phyloP scores from a whole-genome alignment of 805 yeast species.

The Naumovozyma castellii region DNA sequence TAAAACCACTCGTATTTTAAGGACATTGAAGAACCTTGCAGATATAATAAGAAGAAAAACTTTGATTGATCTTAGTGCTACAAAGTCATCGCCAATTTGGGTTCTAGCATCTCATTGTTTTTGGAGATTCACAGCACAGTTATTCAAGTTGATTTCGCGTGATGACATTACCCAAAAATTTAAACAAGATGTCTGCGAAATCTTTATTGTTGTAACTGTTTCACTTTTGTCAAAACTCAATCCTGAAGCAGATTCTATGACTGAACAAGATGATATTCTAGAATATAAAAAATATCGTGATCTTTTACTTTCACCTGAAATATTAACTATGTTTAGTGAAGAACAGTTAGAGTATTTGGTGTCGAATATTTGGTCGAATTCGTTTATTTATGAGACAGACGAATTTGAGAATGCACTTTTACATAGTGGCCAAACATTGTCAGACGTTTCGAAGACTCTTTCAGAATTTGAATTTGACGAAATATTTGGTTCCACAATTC shows the following conservation, averaged over 20 bases:
- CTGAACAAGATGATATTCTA: conserved; percentile 38
- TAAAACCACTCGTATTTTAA: conserved; percentile 37
- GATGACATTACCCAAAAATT: conserved; percentile 4
- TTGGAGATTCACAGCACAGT: conserved; percentile 26
- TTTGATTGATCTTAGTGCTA: conserved; percentile 17
- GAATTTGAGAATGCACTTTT: conserved; percentile 40
- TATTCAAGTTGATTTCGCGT: conserved; percentile 6
- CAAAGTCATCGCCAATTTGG: conserved; percentile 40
- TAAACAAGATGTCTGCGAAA: conserved; percentile 10
- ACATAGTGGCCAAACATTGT: conserved; percentile 22
- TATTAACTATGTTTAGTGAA: conserved; percentile 22
- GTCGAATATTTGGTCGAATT: conserved; percentile 44
- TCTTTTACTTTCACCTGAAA: conserved; percentile 35
- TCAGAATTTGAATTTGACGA: conserved; percentile 37
- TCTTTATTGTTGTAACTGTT: conserved; percentile 27
- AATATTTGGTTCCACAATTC: conserved; percentile 56
- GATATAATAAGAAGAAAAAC: conserved; percentile 43
- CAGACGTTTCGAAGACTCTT: conserved; percentile 32
- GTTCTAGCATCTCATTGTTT: conserved; percentile 38
- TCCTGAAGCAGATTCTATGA: conserved; percentile 19
- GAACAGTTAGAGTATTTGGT: conserved; percentile 37
- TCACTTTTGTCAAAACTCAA: conserved; percentile 22
- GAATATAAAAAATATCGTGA: conserved; percentile 37
- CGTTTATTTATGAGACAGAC: conserved; percentile 50
- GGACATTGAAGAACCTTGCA: conserved; percentile 40